Evolutionary conservation across 2,329 filamentous ascomycete species (phyloP), one percentile per base, ranked within the genome.

Genomic region (Thelonectria discophora): DNA sequence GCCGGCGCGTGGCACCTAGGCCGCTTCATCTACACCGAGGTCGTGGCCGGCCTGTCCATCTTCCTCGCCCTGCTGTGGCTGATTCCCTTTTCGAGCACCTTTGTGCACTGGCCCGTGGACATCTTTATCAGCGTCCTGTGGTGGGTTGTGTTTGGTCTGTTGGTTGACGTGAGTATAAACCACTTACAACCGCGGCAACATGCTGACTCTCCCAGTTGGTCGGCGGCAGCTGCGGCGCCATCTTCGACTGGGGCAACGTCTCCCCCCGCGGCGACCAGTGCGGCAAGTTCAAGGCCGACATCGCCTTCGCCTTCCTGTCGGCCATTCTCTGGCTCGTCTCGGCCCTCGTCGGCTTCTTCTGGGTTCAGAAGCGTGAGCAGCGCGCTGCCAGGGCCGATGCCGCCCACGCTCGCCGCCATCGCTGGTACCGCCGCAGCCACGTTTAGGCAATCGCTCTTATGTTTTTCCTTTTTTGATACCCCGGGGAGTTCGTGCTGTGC

Each of bases 21-120:
- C 37, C 88, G 90, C 58, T 88, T 89, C 79, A 92, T 94, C 77
- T 94, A 92, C 80, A 86, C 90, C 47, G 86, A 90, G 72, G 86
- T 92, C 17, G 83, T 93, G 40, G 88, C 91, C 3, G 88, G 82
- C 18, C 72, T 94, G 17, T 86, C 88, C 12, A 86, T 93, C 56
- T 75, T 94, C 42, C 79, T 92, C n/a, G 81, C 86, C 5, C 77
- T 94, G 24, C 74, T 94, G 64, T 92, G 90, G 86, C 81, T 93
- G 27, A 81, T 94, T 42, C 91, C 91, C 2, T 91, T 91, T 72
- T 84, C 86, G 2, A 79, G 80, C 52, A 84, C 82, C 48, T 92
- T 93, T 76, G 82, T 88, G 63, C 84, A 89, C 76, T 94, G 89
- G 84, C 89, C 88, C 0, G 79, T 88, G 68, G 91, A 94, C 72